phyloP scores from a whole-genome alignment of 768 basidiomycete species.

The Suillus subaureus region DNA sequence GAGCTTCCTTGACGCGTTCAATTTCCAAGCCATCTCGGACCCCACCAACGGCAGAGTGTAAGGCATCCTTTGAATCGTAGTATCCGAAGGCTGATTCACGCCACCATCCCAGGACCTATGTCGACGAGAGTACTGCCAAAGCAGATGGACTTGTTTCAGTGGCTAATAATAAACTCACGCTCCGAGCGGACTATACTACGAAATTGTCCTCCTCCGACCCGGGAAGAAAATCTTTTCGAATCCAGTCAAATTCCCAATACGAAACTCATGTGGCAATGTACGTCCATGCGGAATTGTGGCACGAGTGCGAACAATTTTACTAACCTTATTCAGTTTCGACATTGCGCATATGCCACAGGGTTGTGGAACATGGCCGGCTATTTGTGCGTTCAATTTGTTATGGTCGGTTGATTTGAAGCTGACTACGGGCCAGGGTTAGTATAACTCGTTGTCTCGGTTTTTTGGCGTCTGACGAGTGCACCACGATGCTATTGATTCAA shows the following conservation, averaged over 20 bases:
- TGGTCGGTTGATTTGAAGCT: not conserved
- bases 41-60: conserved; percentile 39
- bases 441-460: not conserved
- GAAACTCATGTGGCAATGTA: conserved; percentile 37
- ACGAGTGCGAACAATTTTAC: not conserved
- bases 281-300: conserved; percentile 5
- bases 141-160: conserved; percentile 60
- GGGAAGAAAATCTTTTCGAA: conserved; percentile 40
- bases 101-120: conserved; percentile 39
- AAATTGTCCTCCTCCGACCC: conserved; percentile 29
- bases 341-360: conserved; percentile 40
- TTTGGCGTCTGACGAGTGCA: conserved; percentile 10
- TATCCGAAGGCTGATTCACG: not conserved
- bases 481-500: not conserved
- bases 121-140: conserved; percentile 48
- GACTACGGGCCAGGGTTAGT: conserved; percentile 27
- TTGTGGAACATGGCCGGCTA: conserved; percentile 42
- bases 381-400: conserved; percentile 28
- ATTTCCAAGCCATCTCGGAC: conserved; percentile 27
- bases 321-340: conserved; percentile 30
- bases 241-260: conserved; percentile 33
- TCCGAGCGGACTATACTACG: conserved; percentile 37
- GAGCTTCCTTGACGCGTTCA: conserved; percentile 46
- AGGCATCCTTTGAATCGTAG: conserved; percentile 10
- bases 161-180: conserved; percentile 39